Evolutionary conservation across 805 yeast genomes (phyloP).

Genomic region (Sungouiozyma intestinalis): DNA sequence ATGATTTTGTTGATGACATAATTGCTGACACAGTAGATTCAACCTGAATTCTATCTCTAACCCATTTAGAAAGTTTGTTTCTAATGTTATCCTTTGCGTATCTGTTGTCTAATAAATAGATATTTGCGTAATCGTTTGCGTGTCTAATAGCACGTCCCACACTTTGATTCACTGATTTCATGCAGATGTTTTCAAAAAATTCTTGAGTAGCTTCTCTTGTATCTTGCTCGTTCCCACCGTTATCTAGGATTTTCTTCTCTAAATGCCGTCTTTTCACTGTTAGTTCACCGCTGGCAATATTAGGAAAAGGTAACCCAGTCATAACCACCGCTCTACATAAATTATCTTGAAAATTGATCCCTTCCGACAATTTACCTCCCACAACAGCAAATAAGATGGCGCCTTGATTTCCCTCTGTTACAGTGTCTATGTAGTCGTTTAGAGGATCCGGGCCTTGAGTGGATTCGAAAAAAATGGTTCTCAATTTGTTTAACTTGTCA

Average conservation of each 20-base stretch:
- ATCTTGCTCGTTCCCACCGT: constrained; percentile 37
- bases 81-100: constrained; percentile 39
- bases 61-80: constrained; percentile 65
- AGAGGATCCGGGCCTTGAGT: constrained; percentile 38
- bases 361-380: constrained; percentile 89
- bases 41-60: constrained; percentile 34
- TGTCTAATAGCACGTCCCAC: constrained; percentile 89
- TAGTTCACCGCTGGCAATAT: constrained; percentile 70
- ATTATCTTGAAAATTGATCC: constrained; percentile 80
- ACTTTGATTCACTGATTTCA: constrained; percentile 87
- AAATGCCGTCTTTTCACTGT: constrained; percentile 60
- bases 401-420: constrained; percentile 33
- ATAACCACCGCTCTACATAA: constrained; percentile 81
- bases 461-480: constrained; percentile 50
- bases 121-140: constrained; percentile 65
- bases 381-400: constrained; percentile 76
- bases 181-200: constrained; percentile 74
- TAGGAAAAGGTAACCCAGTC: constrained; percentile 87
- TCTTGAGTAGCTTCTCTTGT: constrained; percentile 42
- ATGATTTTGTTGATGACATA: constrained; percentile 14
- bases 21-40: constrained; percentile 11
- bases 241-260: constrained; percentile 37
- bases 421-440: constrained; percentile 37
- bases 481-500: constrained; percentile 29
- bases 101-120: constrained; percentile 61